Percentiles rank a stretch among this genome's conserved stretches.
phyloP scores from a whole-genome alignment of 805 yeast species.

The Ogataea pilisensis region DNA sequence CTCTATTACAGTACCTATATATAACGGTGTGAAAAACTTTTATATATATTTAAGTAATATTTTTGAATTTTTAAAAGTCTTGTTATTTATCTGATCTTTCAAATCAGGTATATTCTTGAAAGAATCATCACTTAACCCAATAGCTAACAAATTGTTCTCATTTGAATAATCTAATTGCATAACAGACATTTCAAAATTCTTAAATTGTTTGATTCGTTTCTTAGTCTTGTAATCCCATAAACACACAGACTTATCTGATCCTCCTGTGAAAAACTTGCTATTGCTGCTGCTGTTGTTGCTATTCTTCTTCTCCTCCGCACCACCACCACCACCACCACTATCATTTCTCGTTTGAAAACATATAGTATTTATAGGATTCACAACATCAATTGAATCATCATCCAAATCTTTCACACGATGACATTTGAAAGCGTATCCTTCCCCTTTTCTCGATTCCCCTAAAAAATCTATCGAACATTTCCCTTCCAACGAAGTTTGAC shows the following conservation, averaged over 20 bases:
- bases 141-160: slow-evolving; percentile 24
- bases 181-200: slow-evolving; percentile 20
- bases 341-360: too few relatives aligned
- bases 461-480: slow-evolving; percentile 72
- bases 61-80: slow-evolving; percentile 17
- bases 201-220: slow-evolving; percentile 24
- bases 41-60: slow-evolving; percentile 11
- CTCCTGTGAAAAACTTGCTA: slow-evolving; percentile 23
- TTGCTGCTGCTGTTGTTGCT: slow-evolving; percentile 11
- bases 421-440: slow-evolving; percentile 77
- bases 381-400: slow-evolving; percentile 19
- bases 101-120: slow-evolving; percentile 30
- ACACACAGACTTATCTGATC: slow-evolving; percentile 28
- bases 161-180: slow-evolving; percentile 14
- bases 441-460: too few relatives aligned
- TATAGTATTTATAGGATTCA: slow-evolving; percentile 24
- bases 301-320: too few relatives aligned
- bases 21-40: too few relatives aligned
- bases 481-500: slow-evolving; percentile 72
- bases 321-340: too few relatives aligned
- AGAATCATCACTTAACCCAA: slow-evolving; percentile 41
- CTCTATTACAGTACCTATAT: too few relatives aligned
- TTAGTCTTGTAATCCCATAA: slow-evolving; percentile 30
- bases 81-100: slow-evolving; percentile 14
- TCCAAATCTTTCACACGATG: slow-evolving; percentile 41